Percentiles rank a stretch among this genome's conserved stretches.
Conservation (phyloP, 352 stramenopile species). For the Phytophthora parvispora region DNA sequence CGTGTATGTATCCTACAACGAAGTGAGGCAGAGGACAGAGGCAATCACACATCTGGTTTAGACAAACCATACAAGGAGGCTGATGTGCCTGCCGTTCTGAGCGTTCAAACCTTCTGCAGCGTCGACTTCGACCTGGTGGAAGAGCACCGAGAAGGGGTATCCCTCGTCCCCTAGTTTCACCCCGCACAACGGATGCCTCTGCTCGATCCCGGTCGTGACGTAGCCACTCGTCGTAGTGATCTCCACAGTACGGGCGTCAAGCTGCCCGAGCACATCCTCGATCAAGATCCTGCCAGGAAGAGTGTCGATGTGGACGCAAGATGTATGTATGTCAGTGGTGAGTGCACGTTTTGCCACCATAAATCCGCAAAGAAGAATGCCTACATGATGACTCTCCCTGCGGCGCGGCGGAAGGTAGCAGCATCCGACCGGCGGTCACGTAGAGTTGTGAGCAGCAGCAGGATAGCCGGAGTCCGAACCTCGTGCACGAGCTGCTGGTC, state of each 20-base stretch:
- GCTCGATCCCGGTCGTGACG: slow-evolving; percentile 4
- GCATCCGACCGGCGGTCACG: slow-evolving; percentile 1
- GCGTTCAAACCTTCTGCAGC: slow-evolving; percentile 2
- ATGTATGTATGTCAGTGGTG: neutral
- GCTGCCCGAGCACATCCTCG: slow-evolving; percentile 4
- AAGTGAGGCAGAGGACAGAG: too few relatives aligned
- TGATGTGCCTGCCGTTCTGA: too few relatives aligned
- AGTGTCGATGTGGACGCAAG: neutral
- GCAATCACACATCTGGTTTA: neutral
- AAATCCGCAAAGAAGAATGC: neutral
- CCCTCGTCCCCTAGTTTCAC: slow-evolving; percentile 6
- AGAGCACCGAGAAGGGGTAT: slow-evolving; percentile 5
- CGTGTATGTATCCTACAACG: slow-evolving; percentile 4
- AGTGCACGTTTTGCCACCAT: neutral
- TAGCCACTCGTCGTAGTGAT: neutral
- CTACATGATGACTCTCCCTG: slow-evolving; percentile 4
- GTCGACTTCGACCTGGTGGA: slow-evolving; percentile 3
- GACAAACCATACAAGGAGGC: too few relatives aligned
- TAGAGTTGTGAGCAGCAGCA: neutral
- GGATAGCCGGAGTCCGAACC: neutral
- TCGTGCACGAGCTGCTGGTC: slow-evolving; percentile 3
- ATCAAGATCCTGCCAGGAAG: slow-evolving; percentile 3
- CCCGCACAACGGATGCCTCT: neutral
- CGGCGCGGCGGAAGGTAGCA: slow-evolving; percentile 2
- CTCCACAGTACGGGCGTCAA: slow-evolving; percentile 5